Evolutionary conservation across 805 yeast genomes (phyloP), one percentile per base, ranked within the genome.

Genomic region (Saturnispora gosingensis): DNA sequence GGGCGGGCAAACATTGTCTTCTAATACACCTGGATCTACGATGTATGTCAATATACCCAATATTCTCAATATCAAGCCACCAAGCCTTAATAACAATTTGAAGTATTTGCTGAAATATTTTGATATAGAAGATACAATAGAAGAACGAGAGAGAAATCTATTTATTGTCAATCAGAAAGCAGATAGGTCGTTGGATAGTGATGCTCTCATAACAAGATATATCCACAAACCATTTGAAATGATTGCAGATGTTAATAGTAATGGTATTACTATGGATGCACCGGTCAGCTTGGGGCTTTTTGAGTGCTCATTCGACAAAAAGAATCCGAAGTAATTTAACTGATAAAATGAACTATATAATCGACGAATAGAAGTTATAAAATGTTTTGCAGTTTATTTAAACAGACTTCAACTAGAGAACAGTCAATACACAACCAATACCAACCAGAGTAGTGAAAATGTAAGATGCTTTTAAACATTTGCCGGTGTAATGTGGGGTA

Each of bases 161-260:
- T 65, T 51, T 43, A 35, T 62, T 35, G 51, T 59, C 0, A 63
- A 59, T 57, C 50, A 51, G 61, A 3, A 54, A 57, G 9, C 61
- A 62, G 46, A 52, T 58, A 48, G 57, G 8, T 35, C 30, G 9
- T 43, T 52, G 3, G 6, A 45, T 8, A 57, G 34, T 10, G 54
- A 52, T 11, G 55, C 56, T 24, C 30, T 16, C 6, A 69, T 69
- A 54, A 54, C 63, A 11, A 74, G 70, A 32, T 69, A 77, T 52
- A 67, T 61, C 24, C 59, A 73, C 45, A 72, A 76, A 53, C 68
- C 80, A 11, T 80, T 80, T 63, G 87, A 81, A 56, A 59, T 80
- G 56, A 70, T 81, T 44, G 85, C 81, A 58, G 85, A 81, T 50
- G 68, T 82, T 1, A 75, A 70, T 55, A 76, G 81, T 0, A 58